Evolutionary conservation across 2,329 filamentous ascomycete species (phyloP), one percentile per base, ranked within the genome.

Genomic region (Fusarium goolgardi): DNA sequence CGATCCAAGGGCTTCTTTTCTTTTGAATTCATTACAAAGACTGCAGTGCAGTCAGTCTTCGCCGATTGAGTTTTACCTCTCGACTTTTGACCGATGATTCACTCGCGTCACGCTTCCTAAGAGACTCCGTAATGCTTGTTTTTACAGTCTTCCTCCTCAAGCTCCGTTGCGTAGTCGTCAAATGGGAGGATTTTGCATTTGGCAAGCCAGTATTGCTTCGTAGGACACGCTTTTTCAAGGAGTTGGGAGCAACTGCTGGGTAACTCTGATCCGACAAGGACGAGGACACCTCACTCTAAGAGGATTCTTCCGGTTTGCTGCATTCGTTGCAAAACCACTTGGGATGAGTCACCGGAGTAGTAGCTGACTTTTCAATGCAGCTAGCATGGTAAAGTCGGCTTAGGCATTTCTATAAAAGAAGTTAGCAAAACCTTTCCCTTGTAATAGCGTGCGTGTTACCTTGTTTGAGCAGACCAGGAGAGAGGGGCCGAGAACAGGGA

Each of bases 401-500:
- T 7, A 71, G 57, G 62, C 84, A 86, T 41, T 71, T 58, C 83
- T 86, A 39, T 3, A n/a, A 43, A 10, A 27, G 21, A n/a, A 25
- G 46, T 75, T 55, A 76, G 65, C 32, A 59, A 20, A 44, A 21
- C 18, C 35, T 29, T 37, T 57, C 65, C n/a, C 34, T 39, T n/a
- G 25, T 18, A 31, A 45, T 10, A 31, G 21, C 27, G 15, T 29
- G 8, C 25, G 21, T 76, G 79, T 76, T 73, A 86, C 84, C 77
- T 81, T 78, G 65, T 85, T 85, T 6, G 79, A 76, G 71, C 85
- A 88, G 27, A 86, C 73, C 31, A 87, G 74, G 67, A 84, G 76
- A 13, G 77, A 79, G 5, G 83, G 81, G 3, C 83, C 83, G 23
- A 82, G 76, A 23, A 85, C 84, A 7, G 81, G 80, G 44, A 83